Conservation (phyloP, 352 stramenopile species). For the Phytophthora lateralis region DNA sequence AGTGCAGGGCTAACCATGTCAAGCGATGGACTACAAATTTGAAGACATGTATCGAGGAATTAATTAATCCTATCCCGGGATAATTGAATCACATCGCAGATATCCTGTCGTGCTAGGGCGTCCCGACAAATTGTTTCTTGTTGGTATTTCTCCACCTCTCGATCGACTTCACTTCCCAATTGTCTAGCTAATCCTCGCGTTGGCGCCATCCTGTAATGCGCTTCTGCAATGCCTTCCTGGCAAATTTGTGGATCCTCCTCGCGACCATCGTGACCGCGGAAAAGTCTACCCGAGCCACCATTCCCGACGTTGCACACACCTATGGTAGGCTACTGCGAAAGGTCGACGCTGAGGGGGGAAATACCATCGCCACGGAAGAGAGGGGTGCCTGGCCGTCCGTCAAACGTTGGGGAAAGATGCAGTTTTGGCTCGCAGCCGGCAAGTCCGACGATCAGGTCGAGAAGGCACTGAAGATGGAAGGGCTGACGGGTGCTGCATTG, state of each 20-base stretch:
- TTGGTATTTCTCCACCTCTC: too few species aligned
- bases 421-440: background rate
- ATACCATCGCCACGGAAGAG: background rate
- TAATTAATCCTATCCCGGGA: too few species aligned
- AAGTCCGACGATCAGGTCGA: constrained; percentile 1
- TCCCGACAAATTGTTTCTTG: too few species aligned
- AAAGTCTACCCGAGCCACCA: background rate
- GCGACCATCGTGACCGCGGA: background rate
- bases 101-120: too few species aligned
- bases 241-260: background rate
- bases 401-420: background rate
- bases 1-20: too few species aligned
- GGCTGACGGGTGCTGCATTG: background rate
- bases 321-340: background rate
- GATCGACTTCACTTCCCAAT: too few species aligned
- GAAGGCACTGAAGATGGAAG: background rate
- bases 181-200: background rate
- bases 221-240: background rate
- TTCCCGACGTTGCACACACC: background rate
- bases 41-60: too few species aligned
- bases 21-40: too few species aligned
- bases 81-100: too few species aligned
- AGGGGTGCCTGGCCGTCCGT: background rate
- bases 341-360: background rate
- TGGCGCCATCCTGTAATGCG: background rate